Conservation (phyloP, 768 basidiomycete genomes). For the Collybiopsis confluens region DNA sequence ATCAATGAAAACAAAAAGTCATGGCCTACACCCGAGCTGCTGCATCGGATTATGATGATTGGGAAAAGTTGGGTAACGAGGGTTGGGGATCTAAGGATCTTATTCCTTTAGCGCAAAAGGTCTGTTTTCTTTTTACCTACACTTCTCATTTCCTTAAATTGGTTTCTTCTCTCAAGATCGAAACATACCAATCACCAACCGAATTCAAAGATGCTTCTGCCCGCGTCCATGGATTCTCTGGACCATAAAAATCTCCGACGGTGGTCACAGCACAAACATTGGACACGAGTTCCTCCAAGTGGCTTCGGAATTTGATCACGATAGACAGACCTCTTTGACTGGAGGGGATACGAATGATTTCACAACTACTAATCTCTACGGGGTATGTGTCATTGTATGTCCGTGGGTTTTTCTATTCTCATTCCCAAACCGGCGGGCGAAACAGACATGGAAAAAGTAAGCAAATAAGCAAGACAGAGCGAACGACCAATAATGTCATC, state of each 20-base stretch:
- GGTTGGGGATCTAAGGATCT: constrained; percentile 43
- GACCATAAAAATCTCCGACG: constrained; percentile 34
- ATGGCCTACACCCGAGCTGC: constrained; percentile 39
- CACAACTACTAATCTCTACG: constrained; percentile 24
- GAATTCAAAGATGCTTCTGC: constrained; percentile 7
- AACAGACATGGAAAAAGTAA: background rate
- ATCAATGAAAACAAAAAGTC: constrained; percentile 4
- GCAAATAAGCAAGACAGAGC: no score
- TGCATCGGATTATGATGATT: constrained; percentile 45
- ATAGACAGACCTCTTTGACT: constrained; percentile 17
- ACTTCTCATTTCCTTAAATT: background rate
- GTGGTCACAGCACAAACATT: constrained; percentile 27
- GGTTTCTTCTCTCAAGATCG: no score
- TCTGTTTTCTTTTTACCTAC: constrained; percentile 7
- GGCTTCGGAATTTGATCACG: constrained; percentile 30
- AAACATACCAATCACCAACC: constrained; percentile 30
- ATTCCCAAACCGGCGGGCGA: no score
- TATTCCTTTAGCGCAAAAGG: constrained; percentile 41
- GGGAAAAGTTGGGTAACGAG: constrained; percentile 34
- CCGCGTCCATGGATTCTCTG: constrained; percentile 28
- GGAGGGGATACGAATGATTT: constrained; percentile 33
- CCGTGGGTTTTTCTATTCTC: no score
- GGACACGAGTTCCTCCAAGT: constrained; percentile 35
- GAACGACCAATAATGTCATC: no score
- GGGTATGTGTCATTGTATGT: constrained; percentile 18